Conservation (phyloP, 2,329 filamentous ascomycete genomes). For the Phyllosticta paracitricarpa region DNA sequence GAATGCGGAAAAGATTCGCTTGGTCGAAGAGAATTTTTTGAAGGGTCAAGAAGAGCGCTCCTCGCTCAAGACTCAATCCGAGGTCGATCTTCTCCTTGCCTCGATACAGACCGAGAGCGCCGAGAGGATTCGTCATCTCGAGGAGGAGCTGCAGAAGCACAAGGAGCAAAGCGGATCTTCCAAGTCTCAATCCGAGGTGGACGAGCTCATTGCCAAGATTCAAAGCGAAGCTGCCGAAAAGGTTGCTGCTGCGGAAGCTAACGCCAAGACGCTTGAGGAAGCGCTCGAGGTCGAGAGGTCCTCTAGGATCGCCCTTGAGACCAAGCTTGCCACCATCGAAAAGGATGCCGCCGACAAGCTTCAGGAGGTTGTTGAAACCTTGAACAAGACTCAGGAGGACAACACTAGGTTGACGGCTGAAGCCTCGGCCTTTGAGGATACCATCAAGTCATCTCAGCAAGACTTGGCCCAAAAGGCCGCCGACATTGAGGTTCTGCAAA, state of each 20-base stretch:
- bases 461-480: constrained; percentile 3
- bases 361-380: background rate
- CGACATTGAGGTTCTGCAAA: constrained; percentile 4
- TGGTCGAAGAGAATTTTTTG: background rate
- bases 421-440: constrained; percentile 4
- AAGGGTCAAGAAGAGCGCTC: constrained; percentile 3
- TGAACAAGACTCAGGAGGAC: constrained; percentile 1
- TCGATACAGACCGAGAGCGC: background rate
- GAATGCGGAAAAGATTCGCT: background rate
- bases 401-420: constrained; percentile 1
- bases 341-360: constrained; percentile 3
- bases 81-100: constrained; percentile 1
- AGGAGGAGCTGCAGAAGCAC: constrained; percentile 2
- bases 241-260: constrained; percentile 5
- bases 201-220: constrained; percentile 4
- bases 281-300: constrained; percentile 2
- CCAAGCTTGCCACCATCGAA: constrained; percentile 4
- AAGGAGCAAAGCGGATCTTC: background rate
- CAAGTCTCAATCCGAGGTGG: constrained; percentile 4
- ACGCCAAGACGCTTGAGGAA: background rate
- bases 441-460: constrained; percentile 1
- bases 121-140: background rate
- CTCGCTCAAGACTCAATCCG: constrained; percentile 4
- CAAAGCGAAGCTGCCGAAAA: constrained; percentile 3
- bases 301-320: background rate